Conservation (phyloP, 352 stramenopile species). For the Plasmopara viticola region DNA sequence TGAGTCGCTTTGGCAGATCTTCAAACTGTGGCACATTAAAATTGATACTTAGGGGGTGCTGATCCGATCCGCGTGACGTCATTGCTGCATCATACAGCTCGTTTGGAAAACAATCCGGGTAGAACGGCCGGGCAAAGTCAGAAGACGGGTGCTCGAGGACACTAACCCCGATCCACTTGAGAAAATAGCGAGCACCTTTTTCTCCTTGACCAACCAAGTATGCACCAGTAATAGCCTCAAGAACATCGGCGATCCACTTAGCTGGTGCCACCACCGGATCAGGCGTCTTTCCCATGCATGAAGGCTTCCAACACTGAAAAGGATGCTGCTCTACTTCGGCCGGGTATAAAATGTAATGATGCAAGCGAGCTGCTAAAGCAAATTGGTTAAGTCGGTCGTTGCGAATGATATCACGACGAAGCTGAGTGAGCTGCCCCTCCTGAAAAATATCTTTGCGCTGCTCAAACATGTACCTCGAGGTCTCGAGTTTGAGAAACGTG, state of each 20-base stretch:
- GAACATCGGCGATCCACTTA: conserved; percentile 83
- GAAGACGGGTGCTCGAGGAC: conserved; percentile 37
- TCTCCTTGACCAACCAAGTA: conserved; percentile 72
- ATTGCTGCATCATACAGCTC: conserved; percentile 40
- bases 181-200: conserved; percentile 62
- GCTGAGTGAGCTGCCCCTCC: conserved; percentile 64
- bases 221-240: conserved; percentile 76
- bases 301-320: conserved; percentile 82
- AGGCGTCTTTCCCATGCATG: conserved; percentile 80
- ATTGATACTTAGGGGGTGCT: conserved; percentile 31
- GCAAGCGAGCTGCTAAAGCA: conserved; percentile 42
- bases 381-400: conserved; percentile 81
- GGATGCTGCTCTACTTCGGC: conserved; percentile 75
- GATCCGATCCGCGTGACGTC: conserved; percentile 15
- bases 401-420: conserved; percentile 81
- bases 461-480: conserved; percentile 80
- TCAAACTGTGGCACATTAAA: conserved; percentile 57
- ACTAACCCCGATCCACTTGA: conserved; percentile 69
- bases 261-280: conserved; percentile 60
- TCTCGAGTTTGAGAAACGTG: conserved; percentile 83
- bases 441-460: conserved; percentile 59
- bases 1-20: conserved; percentile 43
- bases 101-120: conserved; percentile 63
- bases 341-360: conserved; percentile 79
- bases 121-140: conserved; percentile 46